These are phyloP conservation scores for Schoenoplectus tabernaemontani DNA, from an alignment of 202 grass and related monocot genomes.

Conservation along the genomic window DNA sequence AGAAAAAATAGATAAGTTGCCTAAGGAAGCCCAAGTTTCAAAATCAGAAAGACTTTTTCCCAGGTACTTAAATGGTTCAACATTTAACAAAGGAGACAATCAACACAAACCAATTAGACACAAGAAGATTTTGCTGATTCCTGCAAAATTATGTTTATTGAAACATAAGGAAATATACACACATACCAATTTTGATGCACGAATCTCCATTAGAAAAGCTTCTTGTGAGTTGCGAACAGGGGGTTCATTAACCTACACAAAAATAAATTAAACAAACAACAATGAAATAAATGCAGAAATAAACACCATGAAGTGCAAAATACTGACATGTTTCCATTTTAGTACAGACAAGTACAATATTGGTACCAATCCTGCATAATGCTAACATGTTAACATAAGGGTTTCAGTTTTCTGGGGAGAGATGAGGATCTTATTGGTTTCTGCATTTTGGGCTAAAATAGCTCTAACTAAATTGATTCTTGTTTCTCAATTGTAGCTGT, in stretches of 20 bases:
- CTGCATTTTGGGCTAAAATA: too few relatives aligned
- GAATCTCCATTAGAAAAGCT: constrained; percentile 26
- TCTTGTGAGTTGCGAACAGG: constrained; percentile 75
- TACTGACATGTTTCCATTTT: not conserved
- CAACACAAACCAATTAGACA: not conserved
- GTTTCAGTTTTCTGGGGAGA: too few relatives aligned
- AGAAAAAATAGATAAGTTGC: not conserved
- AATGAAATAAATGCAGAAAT: not conserved
- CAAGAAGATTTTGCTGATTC: not conserved
- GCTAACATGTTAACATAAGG: too few relatives aligned
- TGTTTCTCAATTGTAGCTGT: too few relatives aligned
- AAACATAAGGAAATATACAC: too few relatives aligned
- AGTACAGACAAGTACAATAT: not conserved
- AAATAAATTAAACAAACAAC: constrained; percentile 3
- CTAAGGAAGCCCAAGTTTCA: not conserved
- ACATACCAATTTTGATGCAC: constrained; percentile 17
- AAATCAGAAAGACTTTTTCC: not conserved
- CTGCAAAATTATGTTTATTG: not conserved
- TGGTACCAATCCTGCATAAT: not conserved
- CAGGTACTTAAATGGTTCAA: not conserved
- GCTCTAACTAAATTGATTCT: too few relatives aligned
- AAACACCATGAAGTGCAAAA: not conserved
- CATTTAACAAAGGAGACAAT: not conserved
- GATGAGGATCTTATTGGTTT: too few relatives aligned
- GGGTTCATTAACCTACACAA: constrained; percentile 56